Evolutionary conservation across 192 early-diverging fungal species (phyloP), one percentile per base, ranked within the genome.

Genomic region (Spinellus fusiger): DNA sequence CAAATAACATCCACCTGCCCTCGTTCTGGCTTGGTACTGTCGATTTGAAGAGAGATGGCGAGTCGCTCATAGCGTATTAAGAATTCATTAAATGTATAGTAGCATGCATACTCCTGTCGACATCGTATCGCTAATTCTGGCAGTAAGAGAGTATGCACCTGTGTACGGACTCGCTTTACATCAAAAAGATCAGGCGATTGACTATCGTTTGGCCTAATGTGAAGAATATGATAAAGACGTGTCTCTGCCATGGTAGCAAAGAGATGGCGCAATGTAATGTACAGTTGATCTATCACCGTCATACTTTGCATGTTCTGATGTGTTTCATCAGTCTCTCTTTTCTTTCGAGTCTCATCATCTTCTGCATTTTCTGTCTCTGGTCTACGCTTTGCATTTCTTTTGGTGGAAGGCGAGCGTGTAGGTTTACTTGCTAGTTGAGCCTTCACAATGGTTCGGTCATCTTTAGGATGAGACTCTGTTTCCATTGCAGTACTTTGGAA

Each of bases 141-240:
- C 25, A 95, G 73, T 1, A 81, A 81, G 58, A 88, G 73, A 20
- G 82, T 76, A 13, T 80, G 72, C 9, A 96, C 73, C 69, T 95
- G 93, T 10, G 81, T 66, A 40, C 77, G 80, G 29, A 98, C 77
- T 35, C 77, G 77, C 52, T 77, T 78, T 4, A 59, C 50, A 66
- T 93, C 91, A 52, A 86, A 80, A 3, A 56, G 35, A 48, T 79
- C 76, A 1, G 66, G 65, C 5, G 77, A 60, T 27, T 78, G 76
- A 2, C 63, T 48, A 63, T 84, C 82, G 55, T 89, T 86, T 2
- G 92, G 87, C 25, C 84, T 69, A 22, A 95, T 73, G 75, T 95
- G 95, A 52, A 91, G 75, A 10, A 96, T 77, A 44, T 89, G 77
- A 90, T 93, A 98, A 5, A 85, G 73, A 35, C 83, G 80, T 29